phyloP scores from a whole-genome alignment of 2,329 filamentous ascomycete species.

The Microdochium nivale region DNA sequence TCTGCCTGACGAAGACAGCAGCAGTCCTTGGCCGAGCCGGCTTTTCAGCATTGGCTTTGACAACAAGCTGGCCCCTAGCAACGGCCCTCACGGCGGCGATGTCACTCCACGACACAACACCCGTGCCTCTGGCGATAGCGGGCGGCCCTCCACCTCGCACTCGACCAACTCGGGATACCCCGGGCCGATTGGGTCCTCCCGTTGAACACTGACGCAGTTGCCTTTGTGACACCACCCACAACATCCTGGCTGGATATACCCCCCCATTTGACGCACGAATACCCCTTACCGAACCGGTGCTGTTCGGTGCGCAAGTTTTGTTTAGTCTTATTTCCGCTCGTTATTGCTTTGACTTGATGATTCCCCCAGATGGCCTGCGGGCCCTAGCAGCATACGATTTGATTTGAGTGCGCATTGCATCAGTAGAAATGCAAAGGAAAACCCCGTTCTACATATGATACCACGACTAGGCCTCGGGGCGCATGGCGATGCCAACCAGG shows the following conservation, averaged over 20 bases:
- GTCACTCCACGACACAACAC: conserved; percentile 75
- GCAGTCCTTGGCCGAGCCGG: conserved; percentile 51
- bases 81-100: conserved; percentile 66
- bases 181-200: conserved; percentile 82
- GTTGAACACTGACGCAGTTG: conserved; percentile 56
- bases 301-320: conserved; percentile 31
- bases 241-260: conserved; percentile 50
- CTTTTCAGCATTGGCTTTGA: conserved; percentile 58
- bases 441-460: conserved; percentile 23
- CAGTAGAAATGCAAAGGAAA: neutral
- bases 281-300: conserved; percentile 37
- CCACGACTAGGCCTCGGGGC: conserved; percentile 20
- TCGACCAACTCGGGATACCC: conserved; percentile 95
- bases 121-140: conserved; percentile 82
- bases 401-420: conserved; percentile 9
- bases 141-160: conserved; percentile 88
- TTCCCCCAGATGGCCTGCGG: conserved; percentile 14
- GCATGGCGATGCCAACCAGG: conserved; percentile 21
- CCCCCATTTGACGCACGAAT: conserved; percentile 54
- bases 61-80: conserved; percentile 48
- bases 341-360: conserved; percentile 11
- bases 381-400: conserved; percentile 17
- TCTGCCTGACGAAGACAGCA: conserved; percentile 71
- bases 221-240: neutral
- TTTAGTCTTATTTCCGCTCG: conserved; percentile 18